Evolutionary conservation across 1,284 basidiomycete genomes (phyloP).

Genomic region (Phlebopus sp.): DNA sequence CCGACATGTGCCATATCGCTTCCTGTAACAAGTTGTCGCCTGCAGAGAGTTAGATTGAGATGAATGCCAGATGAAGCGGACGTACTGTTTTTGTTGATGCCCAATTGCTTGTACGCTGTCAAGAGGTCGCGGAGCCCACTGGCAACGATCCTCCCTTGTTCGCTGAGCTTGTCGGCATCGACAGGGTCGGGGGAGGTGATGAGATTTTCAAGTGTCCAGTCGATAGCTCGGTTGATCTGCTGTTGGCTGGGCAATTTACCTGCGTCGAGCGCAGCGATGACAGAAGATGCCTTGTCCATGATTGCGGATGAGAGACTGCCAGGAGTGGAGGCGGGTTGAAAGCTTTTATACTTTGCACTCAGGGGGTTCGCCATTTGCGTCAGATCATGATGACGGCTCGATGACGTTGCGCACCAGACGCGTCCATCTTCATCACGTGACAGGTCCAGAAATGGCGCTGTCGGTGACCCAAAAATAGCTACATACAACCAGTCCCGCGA

Average conservation of each 20-base stretch:
- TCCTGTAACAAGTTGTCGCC: slow-evolving; percentile 62
- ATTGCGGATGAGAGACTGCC: background rate
- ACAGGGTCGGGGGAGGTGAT: slow-evolving; percentile 42
- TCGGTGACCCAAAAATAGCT: no score
- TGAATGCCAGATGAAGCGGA: background rate
- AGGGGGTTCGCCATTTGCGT: no score
- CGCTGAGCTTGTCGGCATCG: slow-evolving; percentile 44
- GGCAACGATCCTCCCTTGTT: slow-evolving; percentile 50
- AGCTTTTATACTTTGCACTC: background rate
- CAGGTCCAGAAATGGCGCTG: no score
- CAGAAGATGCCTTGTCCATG: slow-evolving; percentile 59
- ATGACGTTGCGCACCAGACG: no score
- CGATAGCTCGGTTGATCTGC: slow-evolving; percentile 49
- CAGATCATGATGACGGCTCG: no score
- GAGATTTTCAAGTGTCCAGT: slow-evolving; percentile 47
- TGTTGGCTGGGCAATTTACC: slow-evolving; percentile 61
- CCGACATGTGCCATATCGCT: slow-evolving; percentile 57
- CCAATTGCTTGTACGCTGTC: slow-evolving; percentile 50
- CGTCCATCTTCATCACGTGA: no score
- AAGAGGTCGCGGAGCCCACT: slow-evolving; percentile 48
- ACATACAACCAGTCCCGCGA: no score
- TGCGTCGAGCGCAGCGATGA: slow-evolving; percentile 60
- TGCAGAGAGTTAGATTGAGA: slow-evolving; percentile 22
- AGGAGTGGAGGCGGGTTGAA: background rate
- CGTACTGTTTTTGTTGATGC: slow-evolving; percentile 54